Conservation (phyloP, 2,329 filamentous ascomycete genomes). For the Bretziella fagacearum region DNA sequence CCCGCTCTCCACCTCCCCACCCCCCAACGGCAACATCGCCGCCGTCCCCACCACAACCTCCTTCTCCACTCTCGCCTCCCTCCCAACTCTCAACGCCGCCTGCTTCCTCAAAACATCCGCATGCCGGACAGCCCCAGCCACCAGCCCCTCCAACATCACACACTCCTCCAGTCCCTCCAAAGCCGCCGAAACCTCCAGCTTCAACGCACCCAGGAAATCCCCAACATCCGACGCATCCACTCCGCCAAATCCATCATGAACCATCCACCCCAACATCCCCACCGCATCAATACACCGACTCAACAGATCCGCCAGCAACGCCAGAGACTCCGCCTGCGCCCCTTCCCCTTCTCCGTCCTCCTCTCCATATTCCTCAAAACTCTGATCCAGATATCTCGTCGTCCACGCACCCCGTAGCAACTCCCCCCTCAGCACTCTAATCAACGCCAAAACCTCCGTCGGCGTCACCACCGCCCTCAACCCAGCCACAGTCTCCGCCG, state of each 20-base stretch:
- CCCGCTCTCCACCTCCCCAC: constrained; percentile 25
- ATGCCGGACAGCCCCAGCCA: constrained; percentile 51
- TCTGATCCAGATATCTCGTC: constrained; percentile 45
- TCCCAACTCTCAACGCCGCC: neutral
- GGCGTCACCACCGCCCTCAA: constrained; percentile 47
- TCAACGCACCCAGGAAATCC: constrained; percentile 50
- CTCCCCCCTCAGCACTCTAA: constrained; percentile 56
- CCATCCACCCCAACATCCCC: constrained; percentile 56
- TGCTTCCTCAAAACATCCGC: constrained; percentile 24
- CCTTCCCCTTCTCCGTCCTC: constrained; percentile 24
- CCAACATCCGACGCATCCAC: neutral
- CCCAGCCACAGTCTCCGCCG: constrained; percentile 40
- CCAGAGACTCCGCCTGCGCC: constrained; percentile 48
- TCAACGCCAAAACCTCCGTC: constrained; percentile 52
- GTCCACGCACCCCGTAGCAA: constrained; percentile 63
- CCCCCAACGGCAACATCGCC: constrained; percentile 49
- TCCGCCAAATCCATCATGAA: constrained; percentile 31
- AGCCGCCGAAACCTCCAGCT: constrained; percentile 51
- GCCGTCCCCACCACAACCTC: neutral
- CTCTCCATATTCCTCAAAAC: constrained; percentile 23
- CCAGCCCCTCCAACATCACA: constrained; percentile 43
- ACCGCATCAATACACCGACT: constrained; percentile 60
- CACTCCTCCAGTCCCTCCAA: constrained; percentile 57
- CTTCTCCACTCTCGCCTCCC: neutral
- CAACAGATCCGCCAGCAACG: constrained; percentile 53